These are phyloP conservation scores for Botrytis paeoniae DNA, from an alignment of 2,329 filamentous ascomycete species.

Conservation along the genomic window DNA sequence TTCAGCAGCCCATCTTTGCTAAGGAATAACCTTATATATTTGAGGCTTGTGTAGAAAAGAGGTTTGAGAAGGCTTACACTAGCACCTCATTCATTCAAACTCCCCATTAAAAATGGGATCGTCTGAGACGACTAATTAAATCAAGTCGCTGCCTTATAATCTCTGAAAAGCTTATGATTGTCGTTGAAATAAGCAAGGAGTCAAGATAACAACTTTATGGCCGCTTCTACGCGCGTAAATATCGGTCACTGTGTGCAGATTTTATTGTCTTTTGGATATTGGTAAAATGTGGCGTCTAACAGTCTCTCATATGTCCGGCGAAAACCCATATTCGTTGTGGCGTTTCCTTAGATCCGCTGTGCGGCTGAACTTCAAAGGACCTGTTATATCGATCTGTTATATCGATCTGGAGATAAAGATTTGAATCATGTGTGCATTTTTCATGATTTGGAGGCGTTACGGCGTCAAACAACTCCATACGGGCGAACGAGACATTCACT, in stretches of 20 bases:
- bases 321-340: neutral
- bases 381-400: neutral
- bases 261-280: neutral
- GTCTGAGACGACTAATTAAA: neutral
- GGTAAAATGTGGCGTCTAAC: neutral
- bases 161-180: neutral
- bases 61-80: neutral
- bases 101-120: neutral
- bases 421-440: neutral
- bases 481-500: neutral
- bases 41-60: neutral
- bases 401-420: neutral
- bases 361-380: neutral
- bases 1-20: neutral
- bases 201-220: neutral
- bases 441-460: neutral
- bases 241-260: neutral
- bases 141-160: neutral
- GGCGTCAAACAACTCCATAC: neutral
- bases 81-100: neutral
- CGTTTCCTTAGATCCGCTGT: neutral
- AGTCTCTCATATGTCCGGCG: neutral
- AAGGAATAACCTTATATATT: neutral
- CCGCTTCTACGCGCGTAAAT: neutral
- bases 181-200: neutral